These are phyloP conservation scores for Pseudonitzschia multistriata DNA, from an alignment of 108 stramenopile genomes.

Conservation along the genomic window DNA sequence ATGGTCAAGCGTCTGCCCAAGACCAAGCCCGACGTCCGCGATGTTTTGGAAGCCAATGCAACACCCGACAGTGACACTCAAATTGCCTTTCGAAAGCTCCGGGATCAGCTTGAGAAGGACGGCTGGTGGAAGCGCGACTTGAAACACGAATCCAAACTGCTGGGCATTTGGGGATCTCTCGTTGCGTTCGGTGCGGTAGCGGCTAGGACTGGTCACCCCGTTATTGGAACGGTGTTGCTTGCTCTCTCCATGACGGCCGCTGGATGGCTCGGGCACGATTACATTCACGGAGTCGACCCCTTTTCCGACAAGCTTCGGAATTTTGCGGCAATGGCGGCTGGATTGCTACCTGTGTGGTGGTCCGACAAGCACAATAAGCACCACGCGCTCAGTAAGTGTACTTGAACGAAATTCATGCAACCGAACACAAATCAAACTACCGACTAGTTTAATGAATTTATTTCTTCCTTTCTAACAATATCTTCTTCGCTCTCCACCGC, in stretches of 20 bases:
- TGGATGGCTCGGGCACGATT: constrained; percentile 93
- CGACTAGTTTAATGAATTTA: not conserved
- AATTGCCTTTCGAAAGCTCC: constrained; percentile 77
- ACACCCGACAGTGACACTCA: constrained; percentile 59
- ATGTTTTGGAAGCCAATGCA: constrained; percentile 42
- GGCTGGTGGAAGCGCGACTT: constrained; percentile 91
- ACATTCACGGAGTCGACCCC: constrained; percentile 85
- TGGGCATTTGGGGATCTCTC: constrained; percentile 68
- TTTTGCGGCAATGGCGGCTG: constrained; percentile 71
- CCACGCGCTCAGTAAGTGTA: constrained; percentile 63
- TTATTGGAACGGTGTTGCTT: constrained; percentile 50
- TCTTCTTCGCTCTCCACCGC: not conserved
- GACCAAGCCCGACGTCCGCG: constrained; percentile 28
- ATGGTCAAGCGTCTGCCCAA: constrained; percentile 83
- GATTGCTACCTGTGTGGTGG: constrained; percentile 85
- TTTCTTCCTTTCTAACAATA: not conserved
- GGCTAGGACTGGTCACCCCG: constrained; percentile 45
- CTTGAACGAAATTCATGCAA: not conserved
- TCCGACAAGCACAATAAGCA: constrained; percentile 90
- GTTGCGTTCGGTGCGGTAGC: constrained; percentile 58
- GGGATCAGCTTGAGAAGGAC: constrained; percentile 70
- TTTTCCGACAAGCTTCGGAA: constrained; percentile 60
- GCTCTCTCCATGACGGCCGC: constrained; percentile 81
- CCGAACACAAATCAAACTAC: not conserved
- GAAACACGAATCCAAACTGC: constrained; percentile 65